Percentiles rank a stretch among this genome's conserved stretches.
phyloP scores from a whole-genome alignment of 2,329 filamentous ascomycete genomes.

The Alternaria gaisen region DNA sequence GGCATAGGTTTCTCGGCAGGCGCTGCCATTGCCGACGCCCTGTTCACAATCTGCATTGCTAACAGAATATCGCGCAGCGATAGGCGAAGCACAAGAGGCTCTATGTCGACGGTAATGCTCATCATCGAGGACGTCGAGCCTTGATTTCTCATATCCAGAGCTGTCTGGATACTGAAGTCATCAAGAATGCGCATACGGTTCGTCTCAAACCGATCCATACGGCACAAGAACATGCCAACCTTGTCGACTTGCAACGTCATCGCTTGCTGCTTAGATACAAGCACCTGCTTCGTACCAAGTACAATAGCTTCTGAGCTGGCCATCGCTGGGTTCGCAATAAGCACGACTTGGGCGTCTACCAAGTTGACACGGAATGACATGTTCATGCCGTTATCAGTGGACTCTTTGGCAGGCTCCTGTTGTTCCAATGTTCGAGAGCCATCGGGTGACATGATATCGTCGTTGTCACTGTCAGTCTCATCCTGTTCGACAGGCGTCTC shows the following conservation, averaged over 20 bases:
- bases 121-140: slow-evolving; percentile 69
- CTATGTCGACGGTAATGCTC: slow-evolving; percentile 85
- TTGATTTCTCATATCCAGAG: slow-evolving; percentile 77
- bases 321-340: slow-evolving; percentile 93
- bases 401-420: slow-evolving; percentile 31
- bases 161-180: slow-evolving; percentile 91
- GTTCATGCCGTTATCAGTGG: slow-evolving; percentile 65
- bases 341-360: slow-evolving; percentile 93
- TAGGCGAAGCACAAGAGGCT: slow-evolving; percentile 88
- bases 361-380: slow-evolving; percentile 92
- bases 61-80: slow-evolving; percentile 95
- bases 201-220: slow-evolving; percentile 97
- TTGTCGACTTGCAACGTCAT: slow-evolving; percentile 92
- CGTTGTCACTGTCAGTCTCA: slow-evolving; percentile 50
- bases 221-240: slow-evolving; percentile 96
- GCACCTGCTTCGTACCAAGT: slow-evolving; percentile 88
- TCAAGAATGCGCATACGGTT: slow-evolving; percentile 91
- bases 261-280: slow-evolving; percentile 92
- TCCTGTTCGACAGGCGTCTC: slow-evolving; percentile 63
- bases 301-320: slow-evolving; percentile 95
- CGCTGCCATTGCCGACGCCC: slow-evolving; percentile 86
- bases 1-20: slow-evolving; percentile 57
- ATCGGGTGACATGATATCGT: slow-evolving; percentile 50
- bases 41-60: slow-evolving; percentile 89
- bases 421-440: slow-evolving; percentile 34